Conservation (phyloP, 192 early-diverging fungal genomes). For the Kickxella alabastrina region DNA sequence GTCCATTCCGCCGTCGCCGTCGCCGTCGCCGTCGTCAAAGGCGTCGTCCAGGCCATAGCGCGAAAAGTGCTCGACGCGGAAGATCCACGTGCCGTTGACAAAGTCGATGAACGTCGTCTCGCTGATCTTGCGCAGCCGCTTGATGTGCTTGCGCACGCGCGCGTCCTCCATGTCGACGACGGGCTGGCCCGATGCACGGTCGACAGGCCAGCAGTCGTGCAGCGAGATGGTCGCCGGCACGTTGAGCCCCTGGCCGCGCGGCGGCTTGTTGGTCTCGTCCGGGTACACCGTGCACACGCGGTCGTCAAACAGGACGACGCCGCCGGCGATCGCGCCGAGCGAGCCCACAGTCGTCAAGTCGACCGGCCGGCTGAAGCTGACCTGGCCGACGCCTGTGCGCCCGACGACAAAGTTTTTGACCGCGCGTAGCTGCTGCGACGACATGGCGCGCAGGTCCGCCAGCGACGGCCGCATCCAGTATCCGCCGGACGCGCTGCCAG, state of each 20-base stretch:
- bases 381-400: conserved; percentile 63
- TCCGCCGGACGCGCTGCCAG: conserved; percentile 2
- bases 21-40: conserved; percentile 17
- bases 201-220: conserved; percentile 77
- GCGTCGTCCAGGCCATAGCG: conserved; percentile 69
- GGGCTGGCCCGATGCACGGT: conserved; percentile 65
- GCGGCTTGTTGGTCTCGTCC: conserved; percentile 71
- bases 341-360: conserved; percentile 63
- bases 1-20: not conserved
- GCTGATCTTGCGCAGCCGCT: conserved; percentile 63
- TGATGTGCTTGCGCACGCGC: conserved; percentile 62
- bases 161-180: conserved; percentile 69
- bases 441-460: conserved; percentile 65
- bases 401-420: conserved; percentile 77
- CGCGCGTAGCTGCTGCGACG: conserved; percentile 60
- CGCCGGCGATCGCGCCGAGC: conserved; percentile 70
- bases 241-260: conserved; percentile 83
- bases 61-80: conserved; percentile 83
- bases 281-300: conserved; percentile 79
- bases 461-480: conserved; percentile 80
- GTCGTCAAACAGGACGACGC: conserved; percentile 69
- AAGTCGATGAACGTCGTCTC: conserved; percentile 81
- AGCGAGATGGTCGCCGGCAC: conserved; percentile 77
- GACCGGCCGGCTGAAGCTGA: conserved; percentile 76
- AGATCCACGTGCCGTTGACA: conserved; percentile 82